These are phyloP conservation scores for Clavulina sp. DNA, from an alignment of 768 basidiomycete genomes.

Conservation along the genomic window DNA sequence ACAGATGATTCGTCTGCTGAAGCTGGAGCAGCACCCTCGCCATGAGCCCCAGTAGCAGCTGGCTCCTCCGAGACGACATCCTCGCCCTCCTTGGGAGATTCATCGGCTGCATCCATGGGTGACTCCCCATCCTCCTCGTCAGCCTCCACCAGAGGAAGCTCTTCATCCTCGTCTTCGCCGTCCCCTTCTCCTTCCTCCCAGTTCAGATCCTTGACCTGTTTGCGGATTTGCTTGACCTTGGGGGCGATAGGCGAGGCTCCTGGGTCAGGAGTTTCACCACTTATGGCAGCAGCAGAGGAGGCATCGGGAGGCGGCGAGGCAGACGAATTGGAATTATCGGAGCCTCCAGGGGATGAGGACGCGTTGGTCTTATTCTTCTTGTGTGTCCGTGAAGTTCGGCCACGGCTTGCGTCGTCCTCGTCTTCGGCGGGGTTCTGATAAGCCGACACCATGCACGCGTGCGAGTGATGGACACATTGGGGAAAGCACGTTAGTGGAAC, in stretches of 20 bases:
- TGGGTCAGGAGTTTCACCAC: conserved; percentile 16
- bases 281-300: conserved; percentile 57
- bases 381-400: conserved; percentile 49
- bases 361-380: conserved; percentile 42
- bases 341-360: conserved; percentile 3
- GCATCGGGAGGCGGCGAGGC: conserved; percentile 17
- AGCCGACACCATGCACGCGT: too few species aligned
- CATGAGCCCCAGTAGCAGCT: neutral
- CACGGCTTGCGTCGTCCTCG: conserved; percentile 16
- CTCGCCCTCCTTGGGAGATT: neutral
- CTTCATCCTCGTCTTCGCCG: neutral
- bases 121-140: neutral
- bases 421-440: neutral
- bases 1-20: neutral
- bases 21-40: neutral
- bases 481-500: conserved; percentile 3
- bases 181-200: conserved; percentile 32
- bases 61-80: too few species aligned
- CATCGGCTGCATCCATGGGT: neutral
- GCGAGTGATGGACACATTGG: too few species aligned
- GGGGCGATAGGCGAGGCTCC: conserved; percentile 1
- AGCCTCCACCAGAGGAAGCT: too few species aligned
- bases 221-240: conserved; percentile 63
- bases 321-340: conserved; percentile 10
- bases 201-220: conserved; percentile 59